Percentiles rank a stretch among this genome's conserved stretches.
Conservation (phyloP, 2,329 filamentous ascomycete genomes). For the Plenodomus lindquistii region DNA sequence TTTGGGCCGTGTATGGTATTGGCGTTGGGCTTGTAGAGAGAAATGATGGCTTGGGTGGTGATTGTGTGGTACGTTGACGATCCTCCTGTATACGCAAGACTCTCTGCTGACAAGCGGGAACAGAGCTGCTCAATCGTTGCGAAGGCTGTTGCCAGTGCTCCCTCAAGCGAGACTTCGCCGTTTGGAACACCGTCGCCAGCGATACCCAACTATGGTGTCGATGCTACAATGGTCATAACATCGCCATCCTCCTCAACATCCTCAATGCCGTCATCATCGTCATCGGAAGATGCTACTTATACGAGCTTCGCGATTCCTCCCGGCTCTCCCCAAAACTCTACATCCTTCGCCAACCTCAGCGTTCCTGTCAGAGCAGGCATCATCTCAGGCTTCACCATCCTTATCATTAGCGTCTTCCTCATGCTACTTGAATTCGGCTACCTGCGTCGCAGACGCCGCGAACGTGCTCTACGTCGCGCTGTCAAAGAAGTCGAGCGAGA, state of each 20-base stretch:
- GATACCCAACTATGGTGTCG: background rate
- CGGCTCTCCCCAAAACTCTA: background rate
- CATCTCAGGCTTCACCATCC: constrained; percentile 2
- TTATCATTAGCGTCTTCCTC: constrained; percentile 10
- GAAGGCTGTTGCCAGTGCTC: background rate
- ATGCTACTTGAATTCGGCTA: constrained; percentile 18
- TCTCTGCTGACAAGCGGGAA: background rate
- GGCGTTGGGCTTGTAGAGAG: constrained; percentile 1
- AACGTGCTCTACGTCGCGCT: constrained; percentile 18
- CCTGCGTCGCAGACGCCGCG: constrained; percentile 19
- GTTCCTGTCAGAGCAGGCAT: constrained; percentile 9
- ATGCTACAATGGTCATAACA: background rate
- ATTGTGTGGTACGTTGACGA: constrained; percentile 8
- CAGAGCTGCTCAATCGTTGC: background rate
- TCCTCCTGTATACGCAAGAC: background rate
- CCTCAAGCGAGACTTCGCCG: background rate
- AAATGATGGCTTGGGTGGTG: background rate
- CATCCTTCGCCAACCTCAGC: constrained; percentile 7
- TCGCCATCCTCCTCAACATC: no score
- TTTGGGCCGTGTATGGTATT: constrained; percentile 25
- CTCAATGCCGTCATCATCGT: no score
- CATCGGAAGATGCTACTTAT: background rate
- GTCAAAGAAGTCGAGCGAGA: constrained; percentile 25
- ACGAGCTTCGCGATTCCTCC: background rate
- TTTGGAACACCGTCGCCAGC: constrained; percentile 2